A percentile compares a stretch with the other conserved stretches of the same genome.
Evolutionary conservation across 306 rosid species (phyloP).

Genomic region (Corylus avellana): DNA sequence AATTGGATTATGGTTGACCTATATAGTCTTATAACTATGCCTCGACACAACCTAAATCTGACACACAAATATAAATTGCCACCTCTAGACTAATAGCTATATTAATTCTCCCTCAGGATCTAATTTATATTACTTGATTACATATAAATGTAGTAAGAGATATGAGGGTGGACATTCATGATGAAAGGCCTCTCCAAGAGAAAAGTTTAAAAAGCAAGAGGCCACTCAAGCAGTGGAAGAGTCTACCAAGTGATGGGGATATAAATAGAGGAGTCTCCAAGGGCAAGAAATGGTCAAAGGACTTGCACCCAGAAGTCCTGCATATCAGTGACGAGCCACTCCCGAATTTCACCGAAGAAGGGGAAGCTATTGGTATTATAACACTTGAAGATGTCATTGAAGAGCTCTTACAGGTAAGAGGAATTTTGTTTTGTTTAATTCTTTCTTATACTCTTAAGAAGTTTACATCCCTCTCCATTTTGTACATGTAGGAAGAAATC

Average conservation of each 20-base stretch:
- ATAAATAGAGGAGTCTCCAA: slow-evolving; percentile 49
- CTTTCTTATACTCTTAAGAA: background rate
- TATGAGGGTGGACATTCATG: slow-evolving; percentile 70
- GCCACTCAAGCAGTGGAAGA: slow-evolving; percentile 65
- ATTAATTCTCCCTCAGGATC: background rate
- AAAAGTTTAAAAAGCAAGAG: slow-evolving; percentile 53
- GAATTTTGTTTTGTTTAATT: slow-evolving; percentile 2
- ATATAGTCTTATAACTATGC: no score
- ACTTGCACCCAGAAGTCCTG: slow-evolving; percentile 80
- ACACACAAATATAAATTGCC: no score
- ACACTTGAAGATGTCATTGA: slow-evolving; percentile 96
- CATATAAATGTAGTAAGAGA: slow-evolving; percentile 48
- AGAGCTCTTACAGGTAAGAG: slow-evolving; percentile 84
- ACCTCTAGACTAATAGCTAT: background rate
- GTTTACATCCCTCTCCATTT: background rate
- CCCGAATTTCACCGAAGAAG: slow-evolving; percentile 70
- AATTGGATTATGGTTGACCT: no score
- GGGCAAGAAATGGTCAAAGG: slow-evolving; percentile 76
- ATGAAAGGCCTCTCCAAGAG: slow-evolving; percentile 54
- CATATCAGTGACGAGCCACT: slow-evolving; percentile 65
- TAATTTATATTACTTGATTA: background rate
- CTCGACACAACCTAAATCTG: no score
- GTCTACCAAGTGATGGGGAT: slow-evolving; percentile 48
- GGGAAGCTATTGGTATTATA: slow-evolving; percentile 86
- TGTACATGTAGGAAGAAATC: slow-evolving; percentile 81